These are phyloP conservation scores for Stagonosporopsis vannaccii DNA, from an alignment of 2,329 filamentous ascomycete genomes.

Conservation along the genomic window DNA sequence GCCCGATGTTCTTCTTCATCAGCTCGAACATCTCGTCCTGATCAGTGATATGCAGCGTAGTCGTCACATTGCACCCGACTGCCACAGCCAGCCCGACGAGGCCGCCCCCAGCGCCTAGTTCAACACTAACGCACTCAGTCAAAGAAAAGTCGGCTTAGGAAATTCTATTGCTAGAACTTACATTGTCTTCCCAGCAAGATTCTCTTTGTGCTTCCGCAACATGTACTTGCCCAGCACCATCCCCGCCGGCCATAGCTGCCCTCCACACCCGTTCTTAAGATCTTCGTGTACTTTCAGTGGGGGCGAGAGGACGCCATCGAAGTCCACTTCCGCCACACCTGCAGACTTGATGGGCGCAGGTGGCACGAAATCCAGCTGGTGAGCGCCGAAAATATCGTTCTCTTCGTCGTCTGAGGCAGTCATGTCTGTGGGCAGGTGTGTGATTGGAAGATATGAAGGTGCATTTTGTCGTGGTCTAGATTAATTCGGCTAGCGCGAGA, in stretches of 20 bases:
- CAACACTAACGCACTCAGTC: slow-evolving; percentile 66
- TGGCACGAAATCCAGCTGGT: slow-evolving; percentile 62
- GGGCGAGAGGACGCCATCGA: slow-evolving; percentile 75
- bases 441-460: slow-evolving; percentile 7
- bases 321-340: slow-evolving; percentile 62
- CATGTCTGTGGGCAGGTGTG: slow-evolving; percentile 2
- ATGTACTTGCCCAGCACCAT: slow-evolving; percentile 88
- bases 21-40: slow-evolving; percentile 83
- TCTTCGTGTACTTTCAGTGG: slow-evolving; percentile 85
- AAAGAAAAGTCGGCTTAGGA: slow-evolving; percentile 4
- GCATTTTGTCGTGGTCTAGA: slow-evolving; percentile 16
- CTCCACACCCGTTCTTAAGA: slow-evolving; percentile 85
- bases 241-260: slow-evolving; percentile 93
- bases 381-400: slow-evolving; percentile 52
- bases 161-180: slow-evolving; percentile 55
- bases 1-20: slow-evolving; percentile 84
- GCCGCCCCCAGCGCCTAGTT: slow-evolving; percentile 90
- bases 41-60: slow-evolving; percentile 82
- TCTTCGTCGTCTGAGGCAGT: slow-evolving; percentile 38
- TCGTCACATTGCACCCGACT: slow-evolving; percentile 59
- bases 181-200: slow-evolving; percentile 74
- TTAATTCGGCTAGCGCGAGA: slow-evolving; percentile 13
- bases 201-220: slow-evolving; percentile 73
- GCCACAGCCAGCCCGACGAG: slow-evolving; percentile 75
- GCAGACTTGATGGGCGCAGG: slow-evolving; percentile 61